Evolutionary conservation across 331 rosid genomes (phyloP).

Genomic region (Malus hybrid): DNA sequence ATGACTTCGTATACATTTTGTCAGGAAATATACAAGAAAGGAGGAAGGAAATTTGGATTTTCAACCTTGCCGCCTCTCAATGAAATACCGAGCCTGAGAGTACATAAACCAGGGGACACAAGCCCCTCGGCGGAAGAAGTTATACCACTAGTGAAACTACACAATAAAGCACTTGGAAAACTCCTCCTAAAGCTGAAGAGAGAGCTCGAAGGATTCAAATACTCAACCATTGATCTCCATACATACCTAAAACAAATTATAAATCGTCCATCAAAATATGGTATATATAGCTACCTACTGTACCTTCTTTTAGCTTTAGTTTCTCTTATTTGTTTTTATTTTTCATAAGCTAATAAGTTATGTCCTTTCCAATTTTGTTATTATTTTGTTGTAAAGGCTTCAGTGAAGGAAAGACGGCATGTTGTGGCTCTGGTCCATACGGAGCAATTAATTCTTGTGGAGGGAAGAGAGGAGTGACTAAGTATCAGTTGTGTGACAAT

Average conservation of each 20-base stretch:
- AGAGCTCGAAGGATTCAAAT: conserved; percentile 12
- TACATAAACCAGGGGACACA: background rate
- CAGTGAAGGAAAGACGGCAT: conserved; percentile 14
- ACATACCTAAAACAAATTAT: background rate
- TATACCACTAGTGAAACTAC: background rate
- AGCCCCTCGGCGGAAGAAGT: background rate
- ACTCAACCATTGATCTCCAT: conserved; percentile 14
- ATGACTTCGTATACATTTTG: background rate
- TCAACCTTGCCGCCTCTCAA: conserved; percentile 11
- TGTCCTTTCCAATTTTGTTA: background rate
- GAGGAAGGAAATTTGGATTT: conserved; percentile 42
- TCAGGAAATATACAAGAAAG: conserved; percentile 29
- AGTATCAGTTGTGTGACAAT: background rate
- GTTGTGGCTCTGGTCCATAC: conserved; percentile 19
- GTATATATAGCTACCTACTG: background rate
- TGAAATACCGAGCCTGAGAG: conserved; percentile 7
- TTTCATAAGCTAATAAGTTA: background rate
- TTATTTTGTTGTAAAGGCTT: conserved; percentile 5
- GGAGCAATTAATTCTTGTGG: conserved; percentile 14
- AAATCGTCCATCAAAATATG: conserved; percentile 23
- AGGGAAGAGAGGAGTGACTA: background rate
- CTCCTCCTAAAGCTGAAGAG: background rate
- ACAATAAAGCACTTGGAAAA: conserved; percentile 3
- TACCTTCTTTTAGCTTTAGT: too few species aligned
- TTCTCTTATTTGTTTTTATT: background rate